phyloP scores from a whole-genome alignment of 768 basidiomycete genomes.

The Podaxis sp. region DNA sequence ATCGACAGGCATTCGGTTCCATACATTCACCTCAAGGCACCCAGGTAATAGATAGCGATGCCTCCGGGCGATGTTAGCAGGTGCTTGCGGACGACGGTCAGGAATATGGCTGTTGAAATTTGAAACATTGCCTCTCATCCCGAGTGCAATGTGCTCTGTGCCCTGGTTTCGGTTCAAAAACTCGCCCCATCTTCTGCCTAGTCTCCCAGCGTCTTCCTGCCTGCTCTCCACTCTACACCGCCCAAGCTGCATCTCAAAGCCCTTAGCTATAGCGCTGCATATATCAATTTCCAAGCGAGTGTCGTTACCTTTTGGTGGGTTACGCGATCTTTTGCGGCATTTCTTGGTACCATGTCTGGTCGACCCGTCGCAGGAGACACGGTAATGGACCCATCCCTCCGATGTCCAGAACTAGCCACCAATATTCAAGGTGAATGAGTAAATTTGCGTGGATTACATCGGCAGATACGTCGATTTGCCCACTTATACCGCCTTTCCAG shows the following conservation, averaged over 20 bases:
- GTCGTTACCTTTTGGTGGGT: neutral
- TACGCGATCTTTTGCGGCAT: neutral
- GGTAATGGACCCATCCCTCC: neutral
- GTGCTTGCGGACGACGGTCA: too few relatives aligned
- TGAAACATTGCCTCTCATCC: too few relatives aligned
- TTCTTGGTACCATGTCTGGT: neutral
- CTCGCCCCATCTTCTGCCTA: neutral
- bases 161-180: neutral
- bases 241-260: too few relatives aligned
- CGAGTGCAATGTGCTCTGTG: neutral
- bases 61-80: neutral
- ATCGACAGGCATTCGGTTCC: neutral
- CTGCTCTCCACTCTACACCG: too few relatives aligned
- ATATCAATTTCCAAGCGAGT: neutral
- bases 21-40: neutral
- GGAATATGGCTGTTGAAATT: too few relatives aligned
- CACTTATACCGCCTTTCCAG: neutral
- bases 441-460: neutral
- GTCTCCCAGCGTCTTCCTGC: neutral
- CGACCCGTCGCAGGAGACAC: neutral
- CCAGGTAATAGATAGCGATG: neutral
- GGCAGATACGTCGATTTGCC: neutral
- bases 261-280: too few relatives aligned
- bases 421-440: neutral
- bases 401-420: neutral